These are phyloP conservation scores for Orbilia blumenaviensis DNA, from an alignment of 2,329 filamentous ascomycete genomes.

Conservation along the genomic window DNA sequence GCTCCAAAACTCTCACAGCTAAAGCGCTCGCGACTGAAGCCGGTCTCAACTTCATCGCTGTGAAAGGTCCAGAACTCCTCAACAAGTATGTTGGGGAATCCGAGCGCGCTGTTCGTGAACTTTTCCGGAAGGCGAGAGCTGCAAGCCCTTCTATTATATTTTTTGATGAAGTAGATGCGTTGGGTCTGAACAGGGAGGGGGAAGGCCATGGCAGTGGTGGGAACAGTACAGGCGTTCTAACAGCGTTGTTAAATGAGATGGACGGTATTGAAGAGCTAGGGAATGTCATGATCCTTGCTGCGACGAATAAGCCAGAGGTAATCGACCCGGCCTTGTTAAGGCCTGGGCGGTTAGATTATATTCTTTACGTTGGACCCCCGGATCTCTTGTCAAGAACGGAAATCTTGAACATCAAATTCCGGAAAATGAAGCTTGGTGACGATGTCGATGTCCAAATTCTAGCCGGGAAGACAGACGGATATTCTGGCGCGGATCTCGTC, in stretches of 20 bases:
- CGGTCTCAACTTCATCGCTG: slow-evolving; percentile 73
- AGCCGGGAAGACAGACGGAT: slow-evolving; percentile 68
- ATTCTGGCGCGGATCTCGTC: slow-evolving; percentile 73
- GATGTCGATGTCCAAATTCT: slow-evolving; percentile 67
- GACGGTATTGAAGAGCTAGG: slow-evolving; percentile 73
- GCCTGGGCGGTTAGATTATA: slow-evolving; percentile 71
- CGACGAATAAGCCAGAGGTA: slow-evolving; percentile 73
- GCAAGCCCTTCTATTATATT: slow-evolving; percentile 75
- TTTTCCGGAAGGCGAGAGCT: slow-evolving; percentile 72
- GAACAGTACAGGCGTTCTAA: slow-evolving; percentile 67
- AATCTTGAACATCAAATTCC: slow-evolving; percentile 69
- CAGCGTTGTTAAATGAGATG: slow-evolving; percentile 75
- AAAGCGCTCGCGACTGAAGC: slow-evolving; percentile 74
- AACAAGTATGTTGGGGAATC: slow-evolving; percentile 77
- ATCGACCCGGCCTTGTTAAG: slow-evolving; percentile 72
- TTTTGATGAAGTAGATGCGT: slow-evolving; percentile 76
- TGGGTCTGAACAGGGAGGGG: slow-evolving; percentile 67
- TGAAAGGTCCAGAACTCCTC: slow-evolving; percentile 74
- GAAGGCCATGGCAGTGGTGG: slow-evolving; percentile 55
- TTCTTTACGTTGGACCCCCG: slow-evolving; percentile 73
- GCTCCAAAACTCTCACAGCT: slow-evolving; percentile 74
- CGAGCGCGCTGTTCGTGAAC: slow-evolving; percentile 71
- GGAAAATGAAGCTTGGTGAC: slow-evolving; percentile 64
- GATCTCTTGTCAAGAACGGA: slow-evolving; percentile 68
- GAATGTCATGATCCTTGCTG: slow-evolving; percentile 72